Percentiles rank a stretch among this genome's conserved stretches.
Evolutionary conservation across 2,329 filamentous ascomycete genomes (phyloP).

Genomic region (Aureobasidium subglaciale): DNA sequence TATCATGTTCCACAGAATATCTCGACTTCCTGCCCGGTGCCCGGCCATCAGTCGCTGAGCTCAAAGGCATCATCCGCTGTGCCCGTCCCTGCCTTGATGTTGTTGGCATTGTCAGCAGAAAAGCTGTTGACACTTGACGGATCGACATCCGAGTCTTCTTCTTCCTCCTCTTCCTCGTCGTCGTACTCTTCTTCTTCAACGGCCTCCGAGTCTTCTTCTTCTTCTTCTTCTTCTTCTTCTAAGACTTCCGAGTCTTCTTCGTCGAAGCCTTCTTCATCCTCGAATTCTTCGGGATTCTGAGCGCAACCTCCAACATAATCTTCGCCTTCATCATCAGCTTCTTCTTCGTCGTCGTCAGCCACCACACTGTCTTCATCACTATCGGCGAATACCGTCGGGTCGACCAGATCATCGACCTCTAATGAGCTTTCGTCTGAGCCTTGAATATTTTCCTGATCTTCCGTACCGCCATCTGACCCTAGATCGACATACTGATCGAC

Average conservation of each 20-base stretch:
- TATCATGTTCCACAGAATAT: background rate
- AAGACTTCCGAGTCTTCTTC: conserved; percentile 1
- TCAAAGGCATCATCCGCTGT: conserved; percentile 19
- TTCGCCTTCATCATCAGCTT: conserved; percentile 4
- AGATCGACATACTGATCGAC: background rate
- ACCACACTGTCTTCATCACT: background rate
- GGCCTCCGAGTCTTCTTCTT: background rate
- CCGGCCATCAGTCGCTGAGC: conserved; percentile 17
- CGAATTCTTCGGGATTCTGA: conserved; percentile 1
- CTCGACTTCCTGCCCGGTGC: background rate
- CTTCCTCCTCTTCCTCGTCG: conserved; percentile 8
- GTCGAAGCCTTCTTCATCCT: conserved; percentile 10
- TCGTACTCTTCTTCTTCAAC: background rate
- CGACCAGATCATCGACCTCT: background rate
- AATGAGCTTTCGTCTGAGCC: background rate
- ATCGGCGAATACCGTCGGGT: background rate
- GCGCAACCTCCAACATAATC: background rate
- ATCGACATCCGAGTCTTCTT: background rate
- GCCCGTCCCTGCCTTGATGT: conserved; percentile 19
- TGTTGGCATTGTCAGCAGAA: conserved; percentile 4
- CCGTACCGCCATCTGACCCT: background rate
- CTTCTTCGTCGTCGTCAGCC: background rate
- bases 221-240: conserved; percentile 13
- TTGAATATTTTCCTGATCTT: background rate
- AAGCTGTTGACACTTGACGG: background rate